Base-by-base conservation (phyloP, 345 rosid genomes). In the Euphorbia pulcherrima region DNA sequence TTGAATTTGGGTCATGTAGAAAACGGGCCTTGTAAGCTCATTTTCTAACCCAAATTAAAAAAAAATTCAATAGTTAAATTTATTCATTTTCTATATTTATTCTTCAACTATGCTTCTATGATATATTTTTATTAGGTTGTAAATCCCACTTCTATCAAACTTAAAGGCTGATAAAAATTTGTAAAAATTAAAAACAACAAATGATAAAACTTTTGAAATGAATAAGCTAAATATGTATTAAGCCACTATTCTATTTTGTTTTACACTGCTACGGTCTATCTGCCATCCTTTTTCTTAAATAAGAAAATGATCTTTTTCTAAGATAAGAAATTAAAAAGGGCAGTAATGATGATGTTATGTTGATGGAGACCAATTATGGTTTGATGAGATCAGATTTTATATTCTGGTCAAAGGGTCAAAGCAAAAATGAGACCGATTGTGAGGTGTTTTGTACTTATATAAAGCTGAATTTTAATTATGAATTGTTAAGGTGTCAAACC, bases 351-450 rank as follows among this genome's bases (percentile, higher is more conserved):
- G 68, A 28, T 79, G 83, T 68, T 68, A 29, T 50, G 69, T 56
- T 37, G 46, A 68, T 39, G 77, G 79, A 68, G 58, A 79, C 70
- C 70, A 33, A 58, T 44, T 54, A 21, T 63, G 75, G 71, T n/a
- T 14, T 59, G 29, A 44, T 68, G 65, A 73, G 71, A 67, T 66
- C 69, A 72, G 71, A 68, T n/a, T n/a, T 65, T 64, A 23, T 24
- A 27, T 69, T 66, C 18, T 80, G 86, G 87, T 86, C 86, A 84
- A n/a, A n/a, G n/a, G n/a, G n/a, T n/a, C n/a, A n/a, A 88, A 80
- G 68, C 60, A 71, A 50, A 74, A 54, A 52, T 27, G 59, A 37
- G 60, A 41, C 62, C 51, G 41, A 23, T 66, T 69, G 37, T 54
- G 73, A 29, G 68, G 61, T 61, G 74, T 74, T 4, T 75, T 80